Percentiles rank a stretch among this genome's conserved stretches.
Evolutionary conservation across 2,329 filamentous ascomycete species (phyloP).

Genomic region (Aphanocladium album): DNA sequence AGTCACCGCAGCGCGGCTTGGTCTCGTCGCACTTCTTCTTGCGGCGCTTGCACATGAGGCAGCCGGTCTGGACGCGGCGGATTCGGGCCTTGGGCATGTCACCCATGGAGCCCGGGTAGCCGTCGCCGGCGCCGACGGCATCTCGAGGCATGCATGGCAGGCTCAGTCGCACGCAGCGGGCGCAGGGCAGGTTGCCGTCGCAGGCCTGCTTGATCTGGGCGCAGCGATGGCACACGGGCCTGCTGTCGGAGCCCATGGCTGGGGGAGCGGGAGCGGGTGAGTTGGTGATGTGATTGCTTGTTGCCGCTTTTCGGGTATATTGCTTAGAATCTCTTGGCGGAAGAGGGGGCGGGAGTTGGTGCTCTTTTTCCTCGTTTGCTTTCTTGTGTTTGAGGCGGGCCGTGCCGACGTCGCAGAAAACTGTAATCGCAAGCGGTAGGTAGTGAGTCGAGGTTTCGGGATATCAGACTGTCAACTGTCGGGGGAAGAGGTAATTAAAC

Average conservation of each 20-base stretch:
- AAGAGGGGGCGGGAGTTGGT: not conserved
- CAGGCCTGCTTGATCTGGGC: slow-evolving; percentile 33
- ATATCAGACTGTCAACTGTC: too few relatives aligned
- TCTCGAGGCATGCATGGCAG: slow-evolving; percentile 27
- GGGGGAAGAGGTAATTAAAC: not conserved
- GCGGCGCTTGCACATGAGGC: slow-evolving; percentile 39
- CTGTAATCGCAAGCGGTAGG: not conserved
- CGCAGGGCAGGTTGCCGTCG: slow-evolving; percentile 28
- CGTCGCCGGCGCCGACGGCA: slow-evolving; percentile 11
- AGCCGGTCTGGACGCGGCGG: slow-evolving; percentile 33
- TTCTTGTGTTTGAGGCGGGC: not conserved
- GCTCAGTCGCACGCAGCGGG: slow-evolving; percentile 28
- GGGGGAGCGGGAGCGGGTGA: not conserved
- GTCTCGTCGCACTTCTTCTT: slow-evolving; percentile 46
- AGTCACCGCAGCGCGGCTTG: slow-evolving; percentile 37
- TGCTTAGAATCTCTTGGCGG: not conserved
- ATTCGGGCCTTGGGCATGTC: slow-evolving; percentile 30
- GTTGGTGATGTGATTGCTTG: not conserved
- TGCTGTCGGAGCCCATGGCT: slow-evolving; percentile 24
- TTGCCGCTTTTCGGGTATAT: not conserved
- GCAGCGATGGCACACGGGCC: slow-evolving; percentile 30
- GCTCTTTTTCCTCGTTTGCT: not conserved
- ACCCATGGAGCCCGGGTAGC: not conserved
- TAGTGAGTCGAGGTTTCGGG: not conserved
- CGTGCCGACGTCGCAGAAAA: not conserved